phyloP scores from a whole-genome alignment of 805 yeast species.

The Lachancea fermentati region DNA sequence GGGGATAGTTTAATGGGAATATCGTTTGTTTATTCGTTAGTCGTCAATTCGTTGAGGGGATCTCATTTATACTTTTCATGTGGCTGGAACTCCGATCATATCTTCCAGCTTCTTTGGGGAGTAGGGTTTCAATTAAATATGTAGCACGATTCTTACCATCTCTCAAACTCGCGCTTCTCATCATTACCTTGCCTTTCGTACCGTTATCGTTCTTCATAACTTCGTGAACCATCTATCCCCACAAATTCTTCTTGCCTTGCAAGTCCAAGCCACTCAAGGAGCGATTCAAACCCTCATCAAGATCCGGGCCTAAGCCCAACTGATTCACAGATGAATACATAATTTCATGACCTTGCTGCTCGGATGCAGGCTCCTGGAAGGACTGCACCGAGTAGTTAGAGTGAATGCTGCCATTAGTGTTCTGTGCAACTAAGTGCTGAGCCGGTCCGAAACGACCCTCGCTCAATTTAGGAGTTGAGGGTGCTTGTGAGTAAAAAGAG shows the following conservation, averaged over 20 bases:
- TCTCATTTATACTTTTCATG: no score
- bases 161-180: background rate
- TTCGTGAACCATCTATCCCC: constrained; percentile 11
- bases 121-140: no score
- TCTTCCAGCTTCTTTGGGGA: no score
- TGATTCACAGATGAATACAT: constrained; percentile 17
- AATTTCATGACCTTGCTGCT: constrained; percentile 15
- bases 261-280: constrained; percentile 32
- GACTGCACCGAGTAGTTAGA: constrained; percentile 32
- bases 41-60: background rate
- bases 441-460: constrained; percentile 7
- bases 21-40: background rate
- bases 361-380: constrained; percentile 13
- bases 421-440: constrained; percentile 25
- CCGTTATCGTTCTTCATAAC: constrained; percentile 8
- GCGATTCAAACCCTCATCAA: constrained; percentile 30
- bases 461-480: constrained; percentile 10
- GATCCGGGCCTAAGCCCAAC: constrained; percentile 15
- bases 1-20: background rate
- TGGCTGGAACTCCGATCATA: no score
- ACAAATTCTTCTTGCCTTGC: constrained; percentile 15
- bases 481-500: constrained; percentile 12
- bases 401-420: constrained; percentile 32
- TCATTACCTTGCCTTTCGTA: background rate
- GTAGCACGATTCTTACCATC: background rate